Evolutionary conservation across 2,329 filamentous ascomycete genomes (phyloP), one percentile per base, ranked within the genome.

Genomic region (Bisporella sp.): DNA sequence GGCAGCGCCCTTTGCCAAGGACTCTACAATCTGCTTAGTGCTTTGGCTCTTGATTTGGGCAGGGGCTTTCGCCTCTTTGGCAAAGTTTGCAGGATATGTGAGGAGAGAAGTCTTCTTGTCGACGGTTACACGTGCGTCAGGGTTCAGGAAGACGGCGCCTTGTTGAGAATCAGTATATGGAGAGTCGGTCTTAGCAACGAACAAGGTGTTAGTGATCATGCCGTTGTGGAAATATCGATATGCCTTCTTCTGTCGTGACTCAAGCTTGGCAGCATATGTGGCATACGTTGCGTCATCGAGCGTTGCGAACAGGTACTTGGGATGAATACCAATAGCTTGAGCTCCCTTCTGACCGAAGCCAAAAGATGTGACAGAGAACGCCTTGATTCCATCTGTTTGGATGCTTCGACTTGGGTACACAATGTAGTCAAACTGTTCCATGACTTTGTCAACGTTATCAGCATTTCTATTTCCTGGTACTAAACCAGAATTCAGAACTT

Each of bases 141-240:
- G 93, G 78, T 99, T 96, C 59, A 99, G 82, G 71, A 97, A 90
- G 59, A 99, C 86, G 57, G 85, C 81, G 69, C 81, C 81, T 72
- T 95, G 86, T 73, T 93, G 87, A 51, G 87, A 84, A 49, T 96
- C 89, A 43, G 83, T 84, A 73, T 97, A 99, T 42, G 93, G 95
- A 42, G 91, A 79, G 68, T 91, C 84, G 65, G 80, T 79, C 83
- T 99, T 99, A 69, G 95, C 91, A 56, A 95, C 90, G 72, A 99
- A 99, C 70, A 99, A 80, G 58, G 84, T 89, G 78, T 99, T 97
- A 78, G 95, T 96, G 78, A 97, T 91, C 69, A 99, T 78, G 56
- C 92, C 91, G 63, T 96, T 95, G 75, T 99, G 95, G 84, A 95
- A 96, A 82, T 89, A 97, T 57, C 93, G 83, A 78, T 99, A 99